Base-by-base conservation (phyloP, 78 protist genomes). In the Capsaspora owczarzaki region DNA sequence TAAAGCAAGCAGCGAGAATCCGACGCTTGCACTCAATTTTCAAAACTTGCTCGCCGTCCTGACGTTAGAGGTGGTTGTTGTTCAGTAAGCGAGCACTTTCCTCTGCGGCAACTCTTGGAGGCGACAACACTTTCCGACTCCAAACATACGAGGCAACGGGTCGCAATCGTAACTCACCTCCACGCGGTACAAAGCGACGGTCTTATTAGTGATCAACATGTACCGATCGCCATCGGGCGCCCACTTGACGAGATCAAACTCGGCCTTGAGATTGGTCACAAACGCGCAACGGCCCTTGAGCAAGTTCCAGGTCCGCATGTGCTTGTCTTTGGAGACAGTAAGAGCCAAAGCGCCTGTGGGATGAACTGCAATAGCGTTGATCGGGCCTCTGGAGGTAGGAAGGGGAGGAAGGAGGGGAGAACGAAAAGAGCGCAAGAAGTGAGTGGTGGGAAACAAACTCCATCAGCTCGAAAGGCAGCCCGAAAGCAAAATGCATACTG, bases 271-370 rank as follows among this genome's bases (percentile, higher is more conserved):
- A 37, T 38, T 16, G 23, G 77, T 53, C 25, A 70, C 44, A 44
- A 70, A 70, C 0, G 84, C 76, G 33, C 66, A 38, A 12, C 84
- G 78, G 23, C 84, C 84, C 70, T 70, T 68, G 63, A 81, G 37
- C 0, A 81, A 78, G 53, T 81, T 63, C 84, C 84, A 81, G 16
- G 53, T 29, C 53, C 78, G 84, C 84, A 81, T 66, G 0, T 29
- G 5, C 69, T 42, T n/a, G 44, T 81, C 84, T 1, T 37, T 6
- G 33, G 56, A 16, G 49, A 70, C 78, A 6, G 63, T 35, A 27
- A 77, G 56, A 4, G 61, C 79, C 19, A 56, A 20, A 2, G 27
- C 20, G 20, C 66, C 61, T 14, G 44, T 10, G 4, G 38, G 66
- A 27, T 75, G 79, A 47, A 41, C n/a, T 2, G 80, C 69, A 5